Base-by-base conservation (phyloP, 1,284 basidiomycete species). In the Ganoderma resinaceum region DNA sequence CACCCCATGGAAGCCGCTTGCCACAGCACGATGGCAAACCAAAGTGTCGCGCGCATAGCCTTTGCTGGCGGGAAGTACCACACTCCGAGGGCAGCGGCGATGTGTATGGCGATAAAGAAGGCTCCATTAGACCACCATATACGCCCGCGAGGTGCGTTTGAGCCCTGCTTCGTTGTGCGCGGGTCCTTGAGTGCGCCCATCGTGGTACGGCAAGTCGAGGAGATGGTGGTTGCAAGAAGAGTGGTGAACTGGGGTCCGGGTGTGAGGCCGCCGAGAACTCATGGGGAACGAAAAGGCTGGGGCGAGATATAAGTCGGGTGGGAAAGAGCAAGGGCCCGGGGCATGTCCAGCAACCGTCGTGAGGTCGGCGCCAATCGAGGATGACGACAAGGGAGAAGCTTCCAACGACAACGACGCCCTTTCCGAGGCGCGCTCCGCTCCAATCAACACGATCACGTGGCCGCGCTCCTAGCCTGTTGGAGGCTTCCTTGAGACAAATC, bases 1-100 rank as follows among this genome's bases (percentile, higher is more conserved):
- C 73, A 90, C 91, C 91, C 91, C 77, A 93, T 91, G 61, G 86
- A 87, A 11, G 91, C 88, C n/a, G 90, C 74, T 75, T 94, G 92
- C 91, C 90, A 93, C 11, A 86, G 80, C 1, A 86, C 66, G 66
- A 92, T 81, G 23, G 85, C 85, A 16, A 93, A 76, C 14, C 86
- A 62, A 2, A 89, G 76, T 2, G 87, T 91, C 9, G 82, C 76
- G 52, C 77, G 76, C 6, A 85, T 81, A 8, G 89, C 80, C 2
- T 77, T 72, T 61, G 80, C 78, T 3, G 86, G 84, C 0, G 91
- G 89, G 63, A 83, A 80, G 71, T 80, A 83, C 61, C 84, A 82
- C 2, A 86, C 78, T 6, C 91, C 92, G 52, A 85, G 67, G 18
- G 84, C 65, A 0, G 90, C 89, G n/a, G 87, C 86, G 40, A 91